A percentile compares a stretch with the other conserved stretches of the same genome.
These are phyloP conservation scores for Lichtheimia ramosa DNA, from an alignment of 371 early-diverging fungal species.

Conservation along the genomic window DNA sequence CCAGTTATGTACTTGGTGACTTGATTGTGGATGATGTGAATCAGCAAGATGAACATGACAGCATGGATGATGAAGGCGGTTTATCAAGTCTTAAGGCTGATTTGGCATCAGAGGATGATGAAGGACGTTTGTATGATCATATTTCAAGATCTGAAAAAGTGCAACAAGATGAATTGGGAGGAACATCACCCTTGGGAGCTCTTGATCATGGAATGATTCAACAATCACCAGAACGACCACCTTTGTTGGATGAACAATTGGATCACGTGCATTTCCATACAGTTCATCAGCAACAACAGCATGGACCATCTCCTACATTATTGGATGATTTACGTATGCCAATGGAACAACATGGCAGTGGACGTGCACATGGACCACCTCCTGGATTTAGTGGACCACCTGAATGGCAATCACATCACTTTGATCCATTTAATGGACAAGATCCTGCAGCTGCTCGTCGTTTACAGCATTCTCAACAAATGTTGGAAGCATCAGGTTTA, in stretches of 20 bases:
- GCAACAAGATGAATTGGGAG: constrained; percentile 15
- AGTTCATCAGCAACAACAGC: background rate
- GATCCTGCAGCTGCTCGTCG: constrained; percentile 47
- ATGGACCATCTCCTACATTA: background rate
- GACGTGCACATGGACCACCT: constrained; percentile 21
- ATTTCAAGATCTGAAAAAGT: constrained; percentile 19
- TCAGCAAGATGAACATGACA: constrained; percentile 2
- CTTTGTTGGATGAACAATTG: constrained; percentile 7
- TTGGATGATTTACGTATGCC: constrained; percentile 7
- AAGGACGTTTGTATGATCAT: background rate
- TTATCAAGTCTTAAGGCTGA: constrained; percentile 24
- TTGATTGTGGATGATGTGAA: constrained; percentile 10
- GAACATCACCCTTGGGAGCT: constrained; percentile 20
- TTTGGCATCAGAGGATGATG: constrained; percentile 29
- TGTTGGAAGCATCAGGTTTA: constrained; percentile 49
- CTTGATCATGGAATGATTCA: constrained; percentile 28
- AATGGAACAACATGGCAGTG: background rate
- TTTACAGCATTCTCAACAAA: constrained; percentile 52
- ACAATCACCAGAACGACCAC: constrained; percentile 16
- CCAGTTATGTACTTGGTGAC: constrained; percentile 14
- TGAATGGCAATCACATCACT: constrained; percentile 37
- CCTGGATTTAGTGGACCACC: constrained; percentile 25
- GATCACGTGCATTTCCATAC: constrained; percentile 2
- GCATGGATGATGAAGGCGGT: constrained; percentile 12
- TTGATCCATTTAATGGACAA: constrained; percentile 47